Evolutionary conservation across 2,329 filamentous ascomycete species (phyloP).

Genomic region (Verruconis gallopava): DNA sequence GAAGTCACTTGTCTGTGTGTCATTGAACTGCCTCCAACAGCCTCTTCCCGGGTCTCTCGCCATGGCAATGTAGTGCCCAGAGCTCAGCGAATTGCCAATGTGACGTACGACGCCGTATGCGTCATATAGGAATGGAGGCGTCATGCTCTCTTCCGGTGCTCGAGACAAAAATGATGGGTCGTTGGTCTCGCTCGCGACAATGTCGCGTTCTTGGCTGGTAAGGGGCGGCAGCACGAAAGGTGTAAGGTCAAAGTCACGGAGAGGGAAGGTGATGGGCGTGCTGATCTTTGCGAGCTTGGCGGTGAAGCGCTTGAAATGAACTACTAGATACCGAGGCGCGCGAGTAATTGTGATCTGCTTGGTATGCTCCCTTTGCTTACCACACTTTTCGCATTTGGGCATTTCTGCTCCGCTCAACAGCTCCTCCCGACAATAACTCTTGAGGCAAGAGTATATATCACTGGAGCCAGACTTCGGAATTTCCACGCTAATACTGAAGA

Average conservation of each 20-base stretch:
- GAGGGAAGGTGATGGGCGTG: conserved; percentile 61
- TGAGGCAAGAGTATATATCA: conserved; percentile 56
- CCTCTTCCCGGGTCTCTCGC: conserved; percentile 36
- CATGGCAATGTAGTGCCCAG: conserved; percentile 70
- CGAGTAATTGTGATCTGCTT: conserved; percentile 65
- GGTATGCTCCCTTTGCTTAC: conserved; percentile 50
- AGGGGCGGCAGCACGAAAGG: conserved; percentile 44
- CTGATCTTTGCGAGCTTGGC: conserved; percentile 53
- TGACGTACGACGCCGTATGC: conserved; percentile 79
- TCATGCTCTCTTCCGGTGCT: conserved; percentile 28
- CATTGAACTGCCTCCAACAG: conserved; percentile 50
- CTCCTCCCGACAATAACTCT: conserved; percentile 56
- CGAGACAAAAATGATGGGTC: conserved; percentile 14
- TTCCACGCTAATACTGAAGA: conserved; percentile 58
- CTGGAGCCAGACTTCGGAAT: conserved; percentile 49
- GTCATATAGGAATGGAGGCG: conserved; percentile 60
- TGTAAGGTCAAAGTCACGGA: conserved; percentile 53
- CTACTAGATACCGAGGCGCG: conserved; percentile 64
- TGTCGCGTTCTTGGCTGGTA: conserved; percentile 25
- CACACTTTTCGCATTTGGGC: conserved; percentile 65
- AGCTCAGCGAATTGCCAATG: conserved; percentile 50
- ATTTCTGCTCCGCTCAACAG: conserved; percentile 52
- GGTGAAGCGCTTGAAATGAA: conserved; percentile 62
- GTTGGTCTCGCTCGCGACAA: conserved; percentile 17
- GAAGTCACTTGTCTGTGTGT: conserved; percentile 30